These are phyloP conservation scores for Passiflora organensis DNA, from an alignment of 345 rosid species.

Conservation along the genomic window DNA sequence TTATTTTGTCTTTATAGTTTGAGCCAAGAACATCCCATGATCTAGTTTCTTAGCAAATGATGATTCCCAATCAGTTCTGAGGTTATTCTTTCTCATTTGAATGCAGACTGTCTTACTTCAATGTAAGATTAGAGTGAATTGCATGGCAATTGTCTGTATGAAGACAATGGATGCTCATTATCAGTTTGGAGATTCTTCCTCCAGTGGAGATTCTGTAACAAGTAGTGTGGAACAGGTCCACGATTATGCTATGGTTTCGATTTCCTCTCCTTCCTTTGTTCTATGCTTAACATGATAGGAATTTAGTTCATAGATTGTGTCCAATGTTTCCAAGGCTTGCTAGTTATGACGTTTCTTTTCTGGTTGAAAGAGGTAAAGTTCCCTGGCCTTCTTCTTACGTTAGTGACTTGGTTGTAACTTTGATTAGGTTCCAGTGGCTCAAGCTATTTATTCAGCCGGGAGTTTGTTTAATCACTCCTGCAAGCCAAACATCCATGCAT, in stretches of 20 bases:
- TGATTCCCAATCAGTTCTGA: neutral
- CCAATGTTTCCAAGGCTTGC: neutral
- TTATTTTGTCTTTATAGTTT: too few relatives aligned
- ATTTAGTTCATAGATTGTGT: too few relatives aligned
- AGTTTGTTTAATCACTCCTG: slow-evolving; percentile 91
- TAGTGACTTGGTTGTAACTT: slow-evolving; percentile 16
- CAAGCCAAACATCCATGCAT: slow-evolving; percentile 77
- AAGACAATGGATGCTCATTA: slow-evolving; percentile 40
- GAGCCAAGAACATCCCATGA: neutral
- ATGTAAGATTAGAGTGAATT: slow-evolving; percentile 75
- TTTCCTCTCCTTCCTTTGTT: too few relatives aligned
- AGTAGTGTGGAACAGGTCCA: slow-evolving; percentile 72
- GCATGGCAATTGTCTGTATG: slow-evolving; percentile 68
- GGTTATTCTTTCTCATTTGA: slow-evolving; percentile 11
- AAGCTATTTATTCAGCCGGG: slow-evolving; percentile 63
- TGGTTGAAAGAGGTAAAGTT: neutral
- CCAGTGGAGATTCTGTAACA: slow-evolving; percentile 31
- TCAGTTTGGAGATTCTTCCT: slow-evolving; percentile 31
- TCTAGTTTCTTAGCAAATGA: neutral
- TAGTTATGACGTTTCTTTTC: neutral
- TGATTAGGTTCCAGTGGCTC: slow-evolving; percentile 67
- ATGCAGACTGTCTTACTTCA: slow-evolving; percentile 59
- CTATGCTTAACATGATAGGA: too few relatives aligned
- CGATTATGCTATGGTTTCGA: neutral
- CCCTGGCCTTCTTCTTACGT: neutral